These are phyloP conservation scores for Penicillium sp. DNA, from an alignment of 2,329 filamentous ascomycete genomes.

Conservation along the genomic window DNA sequence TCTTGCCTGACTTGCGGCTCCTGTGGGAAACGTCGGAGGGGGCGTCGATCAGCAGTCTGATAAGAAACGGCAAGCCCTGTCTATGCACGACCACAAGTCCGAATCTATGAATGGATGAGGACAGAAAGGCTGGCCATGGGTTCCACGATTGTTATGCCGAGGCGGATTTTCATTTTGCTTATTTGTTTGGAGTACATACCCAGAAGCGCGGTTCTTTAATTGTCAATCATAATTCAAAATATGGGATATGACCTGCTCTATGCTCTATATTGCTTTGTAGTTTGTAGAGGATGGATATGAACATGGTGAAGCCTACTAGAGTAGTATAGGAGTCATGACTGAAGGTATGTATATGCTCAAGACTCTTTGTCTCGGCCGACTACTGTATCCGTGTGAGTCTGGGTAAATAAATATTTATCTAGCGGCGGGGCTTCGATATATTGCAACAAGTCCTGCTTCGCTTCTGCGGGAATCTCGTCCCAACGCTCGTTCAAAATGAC, in stretches of 20 bases:
- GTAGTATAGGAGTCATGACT: no score
- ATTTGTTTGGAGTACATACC: conserved; percentile 7
- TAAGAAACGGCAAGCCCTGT: not conserved
- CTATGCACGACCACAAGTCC: not conserved
- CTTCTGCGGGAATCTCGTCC: conserved; percentile 29
- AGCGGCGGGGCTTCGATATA: conserved; percentile 2
- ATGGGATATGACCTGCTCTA: not conserved
- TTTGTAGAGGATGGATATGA: not conserved
- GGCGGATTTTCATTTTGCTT: not conserved
- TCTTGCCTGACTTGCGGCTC: conserved; percentile 58
- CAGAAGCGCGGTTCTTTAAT: conserved; percentile 1
- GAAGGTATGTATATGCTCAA: not conserved
- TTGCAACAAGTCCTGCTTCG: conserved; percentile 28
- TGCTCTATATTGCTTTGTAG: not conserved
- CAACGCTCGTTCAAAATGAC: conserved; percentile 35
- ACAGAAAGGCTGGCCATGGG: not conserved
- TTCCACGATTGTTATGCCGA: conserved; percentile 6
- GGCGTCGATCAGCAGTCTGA: conserved; percentile 26
- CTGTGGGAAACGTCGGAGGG: conserved; percentile 32
- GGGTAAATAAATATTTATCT: not conserved
- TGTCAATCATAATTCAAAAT: not conserved
- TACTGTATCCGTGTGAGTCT: not conserved
- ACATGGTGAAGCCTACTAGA: not conserved
- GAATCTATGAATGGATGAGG: not conserved
- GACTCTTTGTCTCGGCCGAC: not conserved